phyloP scores from a whole-genome alignment of 1,284 basidiomycete species.

The Rhodofomes roseus region DNA sequence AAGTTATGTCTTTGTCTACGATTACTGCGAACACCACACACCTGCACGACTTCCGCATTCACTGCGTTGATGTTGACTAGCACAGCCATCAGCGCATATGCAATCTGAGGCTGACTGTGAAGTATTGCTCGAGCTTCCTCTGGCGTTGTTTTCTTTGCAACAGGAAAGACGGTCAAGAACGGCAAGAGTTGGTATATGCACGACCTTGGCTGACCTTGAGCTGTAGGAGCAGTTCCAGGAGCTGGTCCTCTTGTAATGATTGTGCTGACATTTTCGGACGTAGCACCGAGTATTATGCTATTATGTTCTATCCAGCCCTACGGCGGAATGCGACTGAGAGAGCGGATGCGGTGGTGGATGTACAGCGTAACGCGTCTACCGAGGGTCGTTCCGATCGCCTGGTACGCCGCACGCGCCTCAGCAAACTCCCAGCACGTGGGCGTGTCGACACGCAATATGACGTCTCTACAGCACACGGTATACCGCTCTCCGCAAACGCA shows the following conservation, averaged over 20 bases:
- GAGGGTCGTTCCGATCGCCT: background rate
- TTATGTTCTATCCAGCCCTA: no score
- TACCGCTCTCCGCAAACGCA: background rate
- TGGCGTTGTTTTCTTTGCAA: constrained; percentile 63
- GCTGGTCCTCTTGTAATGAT: constrained; percentile 48
- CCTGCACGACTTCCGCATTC: constrained; percentile 70
- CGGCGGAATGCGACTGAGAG: no score
- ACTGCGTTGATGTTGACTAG: constrained; percentile 75
- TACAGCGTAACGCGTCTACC: background rate
- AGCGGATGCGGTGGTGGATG: background rate
- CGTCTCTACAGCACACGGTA: background rate
- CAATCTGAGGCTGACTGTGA: constrained; percentile 68
- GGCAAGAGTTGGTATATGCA: background rate
- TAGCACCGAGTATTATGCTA: background rate
- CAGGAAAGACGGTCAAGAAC: background rate
- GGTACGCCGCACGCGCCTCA: background rate
- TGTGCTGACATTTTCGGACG: constrained; percentile 17
- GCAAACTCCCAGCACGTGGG: background rate
- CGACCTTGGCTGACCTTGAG: constrained; percentile 45
- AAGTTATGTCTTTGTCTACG: background rate
- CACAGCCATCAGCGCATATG: constrained; percentile 68
- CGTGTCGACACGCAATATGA: background rate
- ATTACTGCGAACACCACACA: constrained; percentile 23
- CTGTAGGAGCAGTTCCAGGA: constrained; percentile 63
- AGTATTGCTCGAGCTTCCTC: constrained; percentile 64